Conservation (phyloP, 2,329 filamentous ascomycete species). For the Trichoderma cornu-damae region DNA sequence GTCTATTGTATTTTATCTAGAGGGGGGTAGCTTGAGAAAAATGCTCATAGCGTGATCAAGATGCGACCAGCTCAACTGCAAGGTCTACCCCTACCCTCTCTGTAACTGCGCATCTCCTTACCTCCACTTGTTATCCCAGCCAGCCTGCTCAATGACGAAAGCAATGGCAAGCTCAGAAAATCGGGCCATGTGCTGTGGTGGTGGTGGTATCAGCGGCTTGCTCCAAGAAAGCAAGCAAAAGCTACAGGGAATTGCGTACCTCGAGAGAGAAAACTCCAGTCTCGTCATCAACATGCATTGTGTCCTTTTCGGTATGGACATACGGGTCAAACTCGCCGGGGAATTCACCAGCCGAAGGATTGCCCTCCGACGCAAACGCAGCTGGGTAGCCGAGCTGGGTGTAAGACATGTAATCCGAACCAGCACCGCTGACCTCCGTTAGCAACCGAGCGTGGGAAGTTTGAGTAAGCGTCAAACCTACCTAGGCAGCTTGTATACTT, state of each 20-base stretch:
- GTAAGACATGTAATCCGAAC: slow-evolving; percentile 40
- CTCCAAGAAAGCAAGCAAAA: background rate
- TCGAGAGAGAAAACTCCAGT: slow-evolving; percentile 36
- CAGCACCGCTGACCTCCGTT: slow-evolving; percentile 36
- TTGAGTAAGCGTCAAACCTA: slow-evolving; percentile 18
- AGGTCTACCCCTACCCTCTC: no score
- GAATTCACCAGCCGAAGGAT: slow-evolving; percentile 30
- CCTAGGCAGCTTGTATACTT: slow-evolving; percentile 31
- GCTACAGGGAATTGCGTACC: slow-evolving; percentile 26
- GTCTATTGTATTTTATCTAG: no score
- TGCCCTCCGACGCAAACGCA: slow-evolving; percentile 36
- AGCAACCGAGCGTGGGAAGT: slow-evolving; percentile 67
- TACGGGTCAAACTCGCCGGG: slow-evolving; percentile 37
- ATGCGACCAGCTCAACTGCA: no score
- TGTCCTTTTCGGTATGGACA: slow-evolving; percentile 34
- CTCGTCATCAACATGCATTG: slow-evolving; percentile 36
- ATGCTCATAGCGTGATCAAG: no score
- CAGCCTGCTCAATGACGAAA: slow-evolving; percentile 37
- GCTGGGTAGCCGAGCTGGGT: slow-evolving; percentile 37
- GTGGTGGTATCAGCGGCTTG: slow-evolving; percentile 15
- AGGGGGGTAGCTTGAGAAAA: no score
- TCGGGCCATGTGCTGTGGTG: slow-evolving; percentile 36
- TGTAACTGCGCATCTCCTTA: no score
- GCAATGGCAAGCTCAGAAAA: slow-evolving; percentile 38
- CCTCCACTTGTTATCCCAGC: slow-evolving; percentile 38